Conservation (phyloP, 805 yeast species). For the Pichia ethanolica region DNA sequence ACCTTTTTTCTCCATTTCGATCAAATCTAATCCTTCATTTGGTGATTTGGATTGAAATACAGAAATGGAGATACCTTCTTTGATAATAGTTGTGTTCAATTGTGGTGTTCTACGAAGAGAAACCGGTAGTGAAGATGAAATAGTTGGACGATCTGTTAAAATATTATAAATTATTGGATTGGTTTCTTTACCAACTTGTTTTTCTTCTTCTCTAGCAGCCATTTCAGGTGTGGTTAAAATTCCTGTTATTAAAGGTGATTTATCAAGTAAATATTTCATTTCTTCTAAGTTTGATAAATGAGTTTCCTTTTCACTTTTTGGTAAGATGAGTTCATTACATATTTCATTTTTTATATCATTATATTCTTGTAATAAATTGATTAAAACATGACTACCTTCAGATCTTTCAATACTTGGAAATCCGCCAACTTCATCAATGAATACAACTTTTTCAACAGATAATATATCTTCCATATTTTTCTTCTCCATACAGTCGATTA, state of each 20-base stretch:
- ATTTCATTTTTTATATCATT: constrained; percentile 8
- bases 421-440: constrained; percentile 81
- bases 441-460: constrained; percentile 75
- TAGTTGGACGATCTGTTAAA: constrained; percentile 82
- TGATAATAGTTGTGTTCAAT: constrained; percentile 69
- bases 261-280: constrained; percentile 49
- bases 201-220: constrained; percentile 50
- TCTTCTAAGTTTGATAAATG: constrained; percentile 64
- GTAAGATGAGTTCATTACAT: constrained; percentile 41
- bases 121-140: constrained; percentile 86
- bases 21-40: constrained; percentile 33
- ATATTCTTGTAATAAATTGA: constrained; percentile 79
- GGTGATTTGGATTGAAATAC: constrained; percentile 30
- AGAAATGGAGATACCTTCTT: constrained; percentile 61
- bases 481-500: constrained; percentile 29
- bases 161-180: constrained; percentile 89
- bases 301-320: constrained; percentile 36
- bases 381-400: constrained; percentile 77
- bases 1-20: constrained; percentile 29
- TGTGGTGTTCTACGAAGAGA: constrained; percentile 48
- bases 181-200: constrained; percentile 55
- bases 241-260: constrained; percentile 57
- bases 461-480: constrained; percentile 25
- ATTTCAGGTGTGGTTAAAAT: constrained; percentile 76
- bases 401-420: constrained; percentile 81